Evolutionary conservation across 208 protist species (phyloP).

Genomic region (Leishmania amazonensis): DNA sequence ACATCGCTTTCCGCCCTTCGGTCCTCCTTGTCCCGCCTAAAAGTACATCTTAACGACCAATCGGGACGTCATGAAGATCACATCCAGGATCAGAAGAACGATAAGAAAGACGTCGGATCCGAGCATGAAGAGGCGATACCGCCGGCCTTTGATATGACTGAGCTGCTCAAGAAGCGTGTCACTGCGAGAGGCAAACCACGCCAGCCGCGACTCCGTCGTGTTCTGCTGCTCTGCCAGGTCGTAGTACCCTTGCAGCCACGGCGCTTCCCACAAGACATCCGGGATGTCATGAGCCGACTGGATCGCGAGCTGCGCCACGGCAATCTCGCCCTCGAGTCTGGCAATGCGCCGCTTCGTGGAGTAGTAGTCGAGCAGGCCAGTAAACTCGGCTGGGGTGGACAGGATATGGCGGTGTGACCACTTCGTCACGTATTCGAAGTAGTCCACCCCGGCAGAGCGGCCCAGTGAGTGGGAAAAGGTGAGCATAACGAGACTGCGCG

Average conservation of each 20-base stretch:
- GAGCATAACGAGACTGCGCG: conserved; percentile 65
- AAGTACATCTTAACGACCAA: conserved; percentile 73
- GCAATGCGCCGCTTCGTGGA: conserved; percentile 50
- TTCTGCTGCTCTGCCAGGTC: conserved; percentile 62
- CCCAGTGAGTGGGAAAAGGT: conserved; percentile 67
- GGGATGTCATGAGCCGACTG: conserved; percentile 59
- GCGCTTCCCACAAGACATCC: conserved; percentile 76
- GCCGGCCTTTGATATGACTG: conserved; percentile 56
- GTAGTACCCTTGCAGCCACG: conserved; percentile 67
- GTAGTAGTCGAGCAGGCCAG: conserved; percentile 71
- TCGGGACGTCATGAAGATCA: conserved; percentile 53
- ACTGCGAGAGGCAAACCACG: conserved; percentile 64
- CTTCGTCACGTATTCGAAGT: conserved; percentile 70
- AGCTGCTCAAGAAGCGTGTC: conserved; percentile 73
- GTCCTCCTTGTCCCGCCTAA: conserved; percentile 4
- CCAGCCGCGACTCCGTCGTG: conserved; percentile 49
- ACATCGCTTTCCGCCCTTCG: not conserved
- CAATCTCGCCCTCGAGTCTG: conserved; percentile 59
- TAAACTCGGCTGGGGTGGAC: conserved; percentile 52
- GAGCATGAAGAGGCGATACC: conserved; percentile 72
- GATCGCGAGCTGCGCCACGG: conserved; percentile 55
- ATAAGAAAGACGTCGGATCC: conserved; percentile 80
- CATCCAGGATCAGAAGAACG: conserved; percentile 63
- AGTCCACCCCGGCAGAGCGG: conserved; percentile 57
- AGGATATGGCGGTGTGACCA: conserved; percentile 57